Percentiles rank a stretch among this genome's conserved stretches.
Evolutionary conservation across 768 basidiomycete species (phyloP).

Genomic region (Paxillus ammoniavirescens): DNA sequence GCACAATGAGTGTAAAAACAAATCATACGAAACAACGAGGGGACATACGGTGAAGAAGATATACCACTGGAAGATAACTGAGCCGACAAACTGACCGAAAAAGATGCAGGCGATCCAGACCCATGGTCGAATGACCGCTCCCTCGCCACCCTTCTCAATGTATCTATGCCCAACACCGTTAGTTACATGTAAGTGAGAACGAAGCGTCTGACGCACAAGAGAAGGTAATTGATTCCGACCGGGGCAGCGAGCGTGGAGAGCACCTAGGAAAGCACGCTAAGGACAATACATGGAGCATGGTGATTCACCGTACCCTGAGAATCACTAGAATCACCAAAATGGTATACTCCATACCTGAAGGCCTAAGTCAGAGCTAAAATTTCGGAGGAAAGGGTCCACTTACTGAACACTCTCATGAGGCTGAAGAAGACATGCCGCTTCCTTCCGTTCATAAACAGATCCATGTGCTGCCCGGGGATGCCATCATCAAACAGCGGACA

Average conservation of each 20-base stretch:
- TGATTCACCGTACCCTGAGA: slow-evolving; percentile 1
- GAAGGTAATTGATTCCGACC: slow-evolving; percentile 31
- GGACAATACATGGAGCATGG: too few species aligned
- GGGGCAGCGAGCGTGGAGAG: slow-evolving; percentile 26
- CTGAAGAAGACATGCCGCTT: slow-evolving; percentile 14
- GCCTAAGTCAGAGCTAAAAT: not conserved
- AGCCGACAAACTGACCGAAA: slow-evolving; percentile 42
- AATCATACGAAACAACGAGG: not conserved
- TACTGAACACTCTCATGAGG: slow-evolving; percentile 11
- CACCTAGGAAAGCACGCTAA: slow-evolving; percentile 4
- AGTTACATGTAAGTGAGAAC: not conserved
- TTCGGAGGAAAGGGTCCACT: not conserved
- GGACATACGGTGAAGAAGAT: slow-evolving; percentile 33
- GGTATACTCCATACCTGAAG: slow-evolving; percentile 5
- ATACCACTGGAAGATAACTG: slow-evolving; percentile 54
- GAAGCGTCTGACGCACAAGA: slow-evolving; percentile 18
- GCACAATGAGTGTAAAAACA: not conserved
- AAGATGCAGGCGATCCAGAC: slow-evolving; percentile 61
- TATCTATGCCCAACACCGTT: slow-evolving; percentile 39
- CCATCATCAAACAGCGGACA: not conserved
- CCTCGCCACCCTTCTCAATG: slow-evolving; percentile 52
- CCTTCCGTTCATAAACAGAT: slow-evolving; percentile 15
- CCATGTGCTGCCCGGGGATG: slow-evolving; percentile 22
- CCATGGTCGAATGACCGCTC: slow-evolving; percentile 57
- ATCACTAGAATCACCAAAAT: slow-evolving; percentile 5